Evolutionary conservation across 805 yeast species (phyloP).

Genomic region (Yueomyces sp.): DNA sequence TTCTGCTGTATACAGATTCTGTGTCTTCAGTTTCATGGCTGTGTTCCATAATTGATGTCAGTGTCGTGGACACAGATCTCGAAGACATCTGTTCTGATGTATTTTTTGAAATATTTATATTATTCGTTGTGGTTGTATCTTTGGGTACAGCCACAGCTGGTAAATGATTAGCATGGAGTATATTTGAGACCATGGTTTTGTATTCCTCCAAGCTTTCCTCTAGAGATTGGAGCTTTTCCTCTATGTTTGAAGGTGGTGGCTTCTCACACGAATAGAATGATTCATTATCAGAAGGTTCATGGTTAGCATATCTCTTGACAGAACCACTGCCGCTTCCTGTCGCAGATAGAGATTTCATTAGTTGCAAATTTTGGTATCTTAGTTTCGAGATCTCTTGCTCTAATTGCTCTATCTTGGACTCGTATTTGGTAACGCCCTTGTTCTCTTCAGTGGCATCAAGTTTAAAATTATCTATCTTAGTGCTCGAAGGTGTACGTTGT

Average conservation of each 20-base stretch:
- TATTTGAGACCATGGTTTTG: neutral
- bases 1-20: conserved; percentile 2
- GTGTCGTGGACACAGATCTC: neutral
- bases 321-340: neutral
- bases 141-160: no score
- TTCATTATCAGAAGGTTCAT: neutral
- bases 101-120: no score
- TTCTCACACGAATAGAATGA: neutral
- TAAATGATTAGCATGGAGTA: no score
- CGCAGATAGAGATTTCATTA: neutral
- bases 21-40: conserved; percentile 1
- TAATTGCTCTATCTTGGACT: neutral
- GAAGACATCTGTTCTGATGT: neutral
- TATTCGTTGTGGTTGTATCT: neutral
- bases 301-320: neutral
- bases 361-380: conserved; percentile 1
- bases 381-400: neutral
- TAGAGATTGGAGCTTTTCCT: neutral
- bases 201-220: neutral
- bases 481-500: neutral
- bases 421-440: conserved; percentile 21
- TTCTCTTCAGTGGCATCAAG: conserved; percentile 22
- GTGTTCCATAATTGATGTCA: conserved; percentile 1
- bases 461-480: conserved; percentile 13
- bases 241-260: neutral